Conservation (phyloP, 306 rosid species). For the Boehmeria nivea region DNA sequence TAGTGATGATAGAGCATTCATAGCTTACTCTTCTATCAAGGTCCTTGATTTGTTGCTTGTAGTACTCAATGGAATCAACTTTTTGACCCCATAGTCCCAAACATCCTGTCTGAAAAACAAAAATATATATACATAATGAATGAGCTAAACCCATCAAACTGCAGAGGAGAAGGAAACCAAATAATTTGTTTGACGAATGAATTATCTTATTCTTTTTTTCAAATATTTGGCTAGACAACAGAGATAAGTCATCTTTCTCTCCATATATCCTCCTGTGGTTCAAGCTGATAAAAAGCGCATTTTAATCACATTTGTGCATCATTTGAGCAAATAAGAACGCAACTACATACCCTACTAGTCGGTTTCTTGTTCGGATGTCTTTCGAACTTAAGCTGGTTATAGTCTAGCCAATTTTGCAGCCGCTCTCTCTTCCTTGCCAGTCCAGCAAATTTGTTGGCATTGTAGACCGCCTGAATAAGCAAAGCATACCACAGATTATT, state of each 20-base stretch:
- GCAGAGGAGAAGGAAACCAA: too few species aligned
- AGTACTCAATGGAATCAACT: constrained; percentile 81
- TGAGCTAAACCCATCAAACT: too few species aligned
- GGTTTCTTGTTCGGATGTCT: constrained; percentile 73
- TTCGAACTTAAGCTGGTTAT: constrained; percentile 82
- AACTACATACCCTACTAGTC: constrained; percentile 51
- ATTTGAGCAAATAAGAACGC: constrained; percentile 13
- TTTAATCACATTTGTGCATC: not conserved
- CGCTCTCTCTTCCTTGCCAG: constrained; percentile 59
- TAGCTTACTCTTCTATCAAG: constrained; percentile 59
- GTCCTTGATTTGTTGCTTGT: constrained; percentile 56
- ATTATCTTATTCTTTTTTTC: too few species aligned
- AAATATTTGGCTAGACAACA: too few species aligned
- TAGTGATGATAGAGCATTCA: constrained; percentile 12
- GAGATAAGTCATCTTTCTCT: too few species aligned
- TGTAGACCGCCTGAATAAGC: constrained; percentile 70
- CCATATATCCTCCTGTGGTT: too few species aligned
- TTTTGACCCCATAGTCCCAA: constrained; percentile 58
- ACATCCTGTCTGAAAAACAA: constrained; percentile 54
- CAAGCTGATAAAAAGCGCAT: too few species aligned
- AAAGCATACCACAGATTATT: constrained; percentile 12
- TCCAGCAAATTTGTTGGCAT: constrained; percentile 83
- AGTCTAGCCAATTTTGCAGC: constrained; percentile 88
- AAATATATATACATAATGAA: constrained; percentile 1
- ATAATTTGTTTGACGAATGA: not conserved